Conservation (phyloP, 2,329 filamentous ascomycete species). For the Claviceps africana region DNA sequence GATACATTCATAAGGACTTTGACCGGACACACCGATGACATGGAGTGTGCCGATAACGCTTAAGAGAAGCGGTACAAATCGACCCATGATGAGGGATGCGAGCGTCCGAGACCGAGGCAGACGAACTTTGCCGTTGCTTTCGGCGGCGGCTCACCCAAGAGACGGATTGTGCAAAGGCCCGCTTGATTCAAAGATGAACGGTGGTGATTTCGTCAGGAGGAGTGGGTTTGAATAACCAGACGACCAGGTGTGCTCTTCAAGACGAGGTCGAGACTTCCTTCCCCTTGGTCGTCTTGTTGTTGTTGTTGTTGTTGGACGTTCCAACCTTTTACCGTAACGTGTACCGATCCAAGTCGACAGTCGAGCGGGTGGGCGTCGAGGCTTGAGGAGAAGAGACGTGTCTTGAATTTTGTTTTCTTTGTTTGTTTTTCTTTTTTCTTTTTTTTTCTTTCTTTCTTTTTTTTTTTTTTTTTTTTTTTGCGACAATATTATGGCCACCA, state of each 20-base stretch:
- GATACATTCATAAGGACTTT: constrained; percentile 14
- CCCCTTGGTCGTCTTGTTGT: not conserved
- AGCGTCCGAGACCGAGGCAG: not conserved
- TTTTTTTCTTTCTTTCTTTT: no score
- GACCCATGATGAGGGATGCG: constrained; percentile 2
- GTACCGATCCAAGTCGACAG: not conserved
- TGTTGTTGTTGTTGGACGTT: not conserved
- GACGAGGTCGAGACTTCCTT: not conserved
- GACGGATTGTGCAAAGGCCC: not conserved
- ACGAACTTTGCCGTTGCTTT: not conserved
- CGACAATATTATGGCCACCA: constrained; percentile 3
- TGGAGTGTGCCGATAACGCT: constrained; percentile 17
- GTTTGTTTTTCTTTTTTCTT: no score
- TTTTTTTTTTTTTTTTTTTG: not conserved
- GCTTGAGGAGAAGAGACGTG: not conserved
- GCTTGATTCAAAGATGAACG: not conserved
- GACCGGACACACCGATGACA: constrained; percentile 13
- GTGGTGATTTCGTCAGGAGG: not conserved
- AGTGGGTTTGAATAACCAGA: not conserved
- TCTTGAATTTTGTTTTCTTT: no score
- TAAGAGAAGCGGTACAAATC: constrained; percentile 8
- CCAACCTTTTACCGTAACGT: not conserved
- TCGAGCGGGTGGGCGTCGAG: not conserved
- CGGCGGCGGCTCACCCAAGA: not conserved
- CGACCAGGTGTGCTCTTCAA: not conserved